Evolutionary conservation across 768 basidiomycete species (phyloP).

Genomic region (Lyophyllum decastes): DNA sequence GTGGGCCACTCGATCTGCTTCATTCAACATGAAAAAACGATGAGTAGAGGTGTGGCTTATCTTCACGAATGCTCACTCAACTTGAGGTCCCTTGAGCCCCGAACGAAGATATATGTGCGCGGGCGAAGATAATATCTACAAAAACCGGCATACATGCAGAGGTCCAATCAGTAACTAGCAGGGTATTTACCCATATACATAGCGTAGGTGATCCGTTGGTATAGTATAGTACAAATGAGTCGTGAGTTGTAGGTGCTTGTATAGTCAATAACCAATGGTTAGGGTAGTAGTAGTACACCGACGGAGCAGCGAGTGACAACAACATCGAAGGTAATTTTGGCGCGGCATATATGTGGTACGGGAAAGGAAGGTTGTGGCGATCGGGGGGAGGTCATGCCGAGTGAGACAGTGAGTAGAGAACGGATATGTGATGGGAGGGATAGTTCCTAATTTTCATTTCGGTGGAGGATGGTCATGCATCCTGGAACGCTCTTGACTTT

Average conservation of each 20-base stretch:
- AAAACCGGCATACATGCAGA: background rate
- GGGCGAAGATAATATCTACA: background rate
- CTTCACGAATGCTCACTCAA: no score
- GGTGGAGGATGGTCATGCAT: slow-evolving; percentile 69
- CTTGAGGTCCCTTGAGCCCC: no score
- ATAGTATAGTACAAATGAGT: slow-evolving; percentile 2
- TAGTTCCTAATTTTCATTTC: slow-evolving; percentile 27
- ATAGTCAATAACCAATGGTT: background rate
- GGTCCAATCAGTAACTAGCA: background rate
- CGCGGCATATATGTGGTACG: background rate
- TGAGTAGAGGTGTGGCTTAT: no score
- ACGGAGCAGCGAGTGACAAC: background rate
- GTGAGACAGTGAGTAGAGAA: background rate
- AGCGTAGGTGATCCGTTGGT: background rate
- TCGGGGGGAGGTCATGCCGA: background rate
- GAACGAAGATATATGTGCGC: no score
- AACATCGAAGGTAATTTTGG: background rate
- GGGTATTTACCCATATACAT: slow-evolving; percentile 5
- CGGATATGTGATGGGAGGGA: background rate
- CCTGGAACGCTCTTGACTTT: slow-evolving; percentile 65
- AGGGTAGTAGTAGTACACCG: background rate
- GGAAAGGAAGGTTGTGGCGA: background rate
- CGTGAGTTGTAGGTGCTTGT: background rate
- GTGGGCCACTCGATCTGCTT: no score
- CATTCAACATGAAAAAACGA: no score